Evolutionary conservation across 2,329 filamentous ascomycete genomes (phyloP).

Genomic region (Nigrospora osmanthi): DNA sequence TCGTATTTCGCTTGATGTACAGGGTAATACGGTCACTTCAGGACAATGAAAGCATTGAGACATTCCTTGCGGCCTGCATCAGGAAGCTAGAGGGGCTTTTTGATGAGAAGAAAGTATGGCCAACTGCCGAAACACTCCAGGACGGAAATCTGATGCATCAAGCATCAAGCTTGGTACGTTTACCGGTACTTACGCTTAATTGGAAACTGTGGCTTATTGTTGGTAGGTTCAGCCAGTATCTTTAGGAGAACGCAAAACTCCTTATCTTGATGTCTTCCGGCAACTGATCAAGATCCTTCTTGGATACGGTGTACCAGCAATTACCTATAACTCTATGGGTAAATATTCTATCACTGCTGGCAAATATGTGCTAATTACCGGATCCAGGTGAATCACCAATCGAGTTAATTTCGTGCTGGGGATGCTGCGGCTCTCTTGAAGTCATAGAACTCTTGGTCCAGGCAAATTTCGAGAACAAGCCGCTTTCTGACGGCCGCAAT

Average conservation of each 20-base stretch:
- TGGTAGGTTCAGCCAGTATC: too few relatives aligned
- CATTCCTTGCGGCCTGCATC: not conserved
- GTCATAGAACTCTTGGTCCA: not conserved
- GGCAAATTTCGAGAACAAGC: not conserved
- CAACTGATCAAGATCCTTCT: not conserved
- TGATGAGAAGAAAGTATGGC: conserved; percentile 1
- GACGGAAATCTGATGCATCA: not conserved
- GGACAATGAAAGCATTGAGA: too few relatives aligned
- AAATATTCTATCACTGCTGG: not conserved
- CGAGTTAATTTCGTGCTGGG: too few relatives aligned
- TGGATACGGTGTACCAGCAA: not conserved
- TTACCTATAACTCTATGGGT: not conserved
- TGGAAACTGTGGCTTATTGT: too few relatives aligned
- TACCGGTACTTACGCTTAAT: not conserved
- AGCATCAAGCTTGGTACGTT: not conserved
- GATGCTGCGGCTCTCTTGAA: not conserved
- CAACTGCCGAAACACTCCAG: not conserved
- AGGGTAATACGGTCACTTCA: too few relatives aligned
- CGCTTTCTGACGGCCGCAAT: not conserved
- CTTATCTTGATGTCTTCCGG: too few relatives aligned
- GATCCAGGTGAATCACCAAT: not conserved
- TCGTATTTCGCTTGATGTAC: not conserved
- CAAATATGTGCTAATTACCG: not conserved
- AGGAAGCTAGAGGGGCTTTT: not conserved
- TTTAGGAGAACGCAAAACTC: too few relatives aligned